Evolutionary conservation across 768 basidiomycete genomes (phyloP).

Genomic region (Podaxis mareebaensis): DNA sequence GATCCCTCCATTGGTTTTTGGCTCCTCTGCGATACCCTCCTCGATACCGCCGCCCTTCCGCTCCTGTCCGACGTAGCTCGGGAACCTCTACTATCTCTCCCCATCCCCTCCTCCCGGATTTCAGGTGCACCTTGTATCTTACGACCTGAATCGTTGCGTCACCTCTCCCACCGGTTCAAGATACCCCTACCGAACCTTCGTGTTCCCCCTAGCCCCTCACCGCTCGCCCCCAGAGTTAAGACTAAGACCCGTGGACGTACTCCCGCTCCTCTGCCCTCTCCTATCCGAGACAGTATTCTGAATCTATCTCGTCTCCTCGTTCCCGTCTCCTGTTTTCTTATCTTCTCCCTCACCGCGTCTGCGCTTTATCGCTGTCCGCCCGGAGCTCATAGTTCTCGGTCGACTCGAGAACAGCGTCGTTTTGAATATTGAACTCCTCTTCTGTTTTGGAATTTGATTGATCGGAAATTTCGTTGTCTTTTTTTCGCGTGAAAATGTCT

Average conservation of each 20-base stretch:
- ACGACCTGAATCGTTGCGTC: background rate
- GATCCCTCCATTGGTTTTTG: background rate
- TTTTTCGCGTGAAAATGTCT: background rate
- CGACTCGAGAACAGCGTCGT: too few relatives aligned
- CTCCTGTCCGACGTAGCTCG: background rate
- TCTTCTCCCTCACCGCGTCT: background rate
- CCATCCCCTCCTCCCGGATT: background rate
- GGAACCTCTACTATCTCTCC: background rate
- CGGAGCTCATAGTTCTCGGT: too few relatives aligned
- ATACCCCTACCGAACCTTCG: background rate
- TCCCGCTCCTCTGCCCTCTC: conserved; percentile 2
- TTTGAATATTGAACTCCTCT: background rate
- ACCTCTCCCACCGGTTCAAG: background rate
- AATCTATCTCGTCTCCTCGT: background rate
- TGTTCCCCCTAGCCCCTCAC: background rate
- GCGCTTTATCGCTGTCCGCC: background rate
- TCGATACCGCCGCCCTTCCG: background rate
- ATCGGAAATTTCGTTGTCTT: background rate
- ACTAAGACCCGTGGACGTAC: background rate
- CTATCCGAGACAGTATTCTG: conserved; percentile 14
- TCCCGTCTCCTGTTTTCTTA: background rate
- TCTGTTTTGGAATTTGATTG: background rate
- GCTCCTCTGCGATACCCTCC: background rate
- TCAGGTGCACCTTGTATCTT: background rate
- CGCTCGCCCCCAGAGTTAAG: background rate